Conservation (phyloP, 192 early-diverging fungal genomes). For the Mortierella claussenii region DNA sequence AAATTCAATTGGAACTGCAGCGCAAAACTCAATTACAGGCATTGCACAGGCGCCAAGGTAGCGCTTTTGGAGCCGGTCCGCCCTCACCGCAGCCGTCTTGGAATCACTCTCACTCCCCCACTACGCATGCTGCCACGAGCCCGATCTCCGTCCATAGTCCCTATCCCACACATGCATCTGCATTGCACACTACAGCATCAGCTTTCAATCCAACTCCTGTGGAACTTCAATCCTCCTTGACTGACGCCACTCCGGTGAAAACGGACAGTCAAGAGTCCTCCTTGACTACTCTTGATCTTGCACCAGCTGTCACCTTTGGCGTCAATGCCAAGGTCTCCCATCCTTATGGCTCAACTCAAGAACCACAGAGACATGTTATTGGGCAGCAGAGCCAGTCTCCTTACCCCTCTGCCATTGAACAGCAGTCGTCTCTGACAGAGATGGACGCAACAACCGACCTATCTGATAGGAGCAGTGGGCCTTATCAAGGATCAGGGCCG, state of each 20-base stretch:
- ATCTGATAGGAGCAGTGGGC: not conserved
- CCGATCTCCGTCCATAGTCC: constrained; percentile 15
- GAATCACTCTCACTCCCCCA: not conserved
- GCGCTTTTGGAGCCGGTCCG: constrained; percentile 1
- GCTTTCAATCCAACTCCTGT: constrained; percentile 31
- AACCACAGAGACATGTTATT: not conserved
- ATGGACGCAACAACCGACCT: constrained; percentile 8
- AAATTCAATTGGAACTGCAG: constrained; percentile 30
- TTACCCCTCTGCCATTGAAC: constrained; percentile 30
- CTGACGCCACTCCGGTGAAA: constrained; percentile 12
- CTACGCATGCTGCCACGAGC: constrained; percentile 4
- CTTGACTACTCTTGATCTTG: constrained; percentile 21
- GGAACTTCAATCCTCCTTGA: constrained; percentile 38
- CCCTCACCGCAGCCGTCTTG: constrained; percentile 31
- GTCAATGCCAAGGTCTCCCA: constrained; percentile 12
- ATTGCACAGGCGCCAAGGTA: constrained; percentile 20
- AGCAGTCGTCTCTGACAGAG: constrained; percentile 47
- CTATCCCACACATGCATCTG: not conserved
- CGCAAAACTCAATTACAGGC: constrained; percentile 37
- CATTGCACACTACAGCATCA: not conserved
- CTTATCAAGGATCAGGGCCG: not conserved
- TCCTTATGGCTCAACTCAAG: constrained; percentile 11
- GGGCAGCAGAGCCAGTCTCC: not conserved
- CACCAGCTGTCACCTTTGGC: not conserved
- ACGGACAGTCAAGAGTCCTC: constrained; percentile 17